Evolutionary conservation across 2,329 filamentous ascomycete species (phyloP).

Genomic region (Colletotrichum sp.): DNA sequence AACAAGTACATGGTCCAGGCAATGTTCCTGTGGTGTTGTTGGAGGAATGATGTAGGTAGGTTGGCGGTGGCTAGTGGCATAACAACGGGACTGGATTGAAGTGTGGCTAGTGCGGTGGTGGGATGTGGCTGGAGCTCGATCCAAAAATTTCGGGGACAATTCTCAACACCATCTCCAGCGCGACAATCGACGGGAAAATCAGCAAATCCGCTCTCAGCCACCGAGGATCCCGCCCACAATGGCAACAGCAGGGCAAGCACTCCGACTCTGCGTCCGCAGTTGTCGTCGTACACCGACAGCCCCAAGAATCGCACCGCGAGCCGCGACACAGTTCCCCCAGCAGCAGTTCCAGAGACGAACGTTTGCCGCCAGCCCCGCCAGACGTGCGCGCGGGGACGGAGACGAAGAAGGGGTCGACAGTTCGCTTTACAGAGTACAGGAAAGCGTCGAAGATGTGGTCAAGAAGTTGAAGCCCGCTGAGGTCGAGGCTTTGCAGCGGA

Average conservation of each 20-base stretch:
- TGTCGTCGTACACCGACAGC: constrained; percentile 33
- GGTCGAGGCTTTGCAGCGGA: constrained; percentile 29
- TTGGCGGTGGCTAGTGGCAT: background rate
- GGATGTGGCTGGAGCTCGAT: constrained; percentile 18
- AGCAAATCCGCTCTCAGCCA: background rate
- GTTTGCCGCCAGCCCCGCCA: constrained; percentile 32
- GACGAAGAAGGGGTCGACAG: constrained; percentile 27
- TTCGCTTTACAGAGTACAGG: background rate
- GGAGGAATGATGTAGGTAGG: background rate
- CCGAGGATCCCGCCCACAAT: constrained; percentile 27
- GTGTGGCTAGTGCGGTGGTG: background rate
- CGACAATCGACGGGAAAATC: background rate
- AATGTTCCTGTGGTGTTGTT: background rate
- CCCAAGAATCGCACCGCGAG: constrained; percentile 12
- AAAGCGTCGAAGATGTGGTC: constrained; percentile 16
- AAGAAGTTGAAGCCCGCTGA: constrained; percentile 19
- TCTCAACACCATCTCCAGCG: constrained; percentile 5
- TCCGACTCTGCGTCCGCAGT: constrained; percentile 35
- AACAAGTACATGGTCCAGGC: background rate
- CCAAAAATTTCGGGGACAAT: constrained; percentile 21
- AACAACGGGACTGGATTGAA: background rate
- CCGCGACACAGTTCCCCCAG: background rate
- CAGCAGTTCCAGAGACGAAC: constrained; percentile 23
- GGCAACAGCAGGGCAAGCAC: constrained; percentile 42
- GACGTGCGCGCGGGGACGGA: constrained; percentile 23